These are phyloP conservation scores for Colletotrichum truncatum DNA, from an alignment of 2,329 filamentous ascomycete genomes.

Conservation along the genomic window DNA sequence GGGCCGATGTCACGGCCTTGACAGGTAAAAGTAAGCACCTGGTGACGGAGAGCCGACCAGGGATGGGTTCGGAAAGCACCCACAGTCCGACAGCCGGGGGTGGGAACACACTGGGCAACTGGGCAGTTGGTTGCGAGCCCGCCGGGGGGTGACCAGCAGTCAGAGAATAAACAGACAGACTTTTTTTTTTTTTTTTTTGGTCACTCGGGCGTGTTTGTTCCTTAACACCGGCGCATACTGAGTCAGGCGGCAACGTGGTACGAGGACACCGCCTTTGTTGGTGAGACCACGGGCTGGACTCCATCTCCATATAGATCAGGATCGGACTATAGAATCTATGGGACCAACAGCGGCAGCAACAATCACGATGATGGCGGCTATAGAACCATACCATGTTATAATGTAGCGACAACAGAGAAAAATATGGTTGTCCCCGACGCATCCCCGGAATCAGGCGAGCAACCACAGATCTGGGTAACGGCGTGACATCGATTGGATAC, in stretches of 20 bases:
- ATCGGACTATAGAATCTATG: too few species aligned
- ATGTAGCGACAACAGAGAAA: too few species aligned
- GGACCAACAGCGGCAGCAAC: background rate
- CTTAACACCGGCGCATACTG: conserved; percentile 10
- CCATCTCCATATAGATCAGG: too few species aligned
- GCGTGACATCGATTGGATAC: background rate
- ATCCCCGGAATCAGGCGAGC: conserved; percentile 20
- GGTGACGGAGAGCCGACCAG: conserved; percentile 16
- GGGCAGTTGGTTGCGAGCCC: background rate
- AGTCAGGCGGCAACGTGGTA: conserved; percentile 12
- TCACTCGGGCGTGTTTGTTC: background rate
- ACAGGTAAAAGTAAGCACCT: conserved; percentile 27
- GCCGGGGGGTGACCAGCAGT: background rate
- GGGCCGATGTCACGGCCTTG: conserved; percentile 27
- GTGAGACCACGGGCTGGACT: too few species aligned
- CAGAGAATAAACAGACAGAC: background rate
- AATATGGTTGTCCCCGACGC: too few species aligned
- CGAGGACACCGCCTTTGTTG: background rate
- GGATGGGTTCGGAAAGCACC: conserved; percentile 18
- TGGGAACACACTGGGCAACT: background rate
- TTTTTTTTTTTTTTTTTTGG: background rate
- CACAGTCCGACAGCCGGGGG: conserved; percentile 17
- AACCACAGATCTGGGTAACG: conserved; percentile 6
- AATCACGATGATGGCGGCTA: background rate
- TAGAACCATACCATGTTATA: too few species aligned